Evolutionary conservation across 176 grass and related monocot species (phyloP).

Genomic region (Avena sativa): DNA sequence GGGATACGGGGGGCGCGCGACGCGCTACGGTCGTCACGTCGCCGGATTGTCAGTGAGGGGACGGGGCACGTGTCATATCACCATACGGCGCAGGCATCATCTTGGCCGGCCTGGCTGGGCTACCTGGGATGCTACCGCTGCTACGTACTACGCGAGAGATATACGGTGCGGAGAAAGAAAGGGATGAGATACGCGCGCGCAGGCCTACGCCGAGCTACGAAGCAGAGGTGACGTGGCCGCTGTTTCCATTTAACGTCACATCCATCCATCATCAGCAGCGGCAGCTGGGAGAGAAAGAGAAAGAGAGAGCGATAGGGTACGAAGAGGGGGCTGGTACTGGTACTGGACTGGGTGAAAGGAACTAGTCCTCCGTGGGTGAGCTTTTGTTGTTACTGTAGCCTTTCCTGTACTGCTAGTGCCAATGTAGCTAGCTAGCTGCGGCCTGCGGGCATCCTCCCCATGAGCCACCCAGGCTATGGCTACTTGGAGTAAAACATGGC

Average conservation of each 20-base stretch:
- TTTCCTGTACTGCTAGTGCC: slow-evolving; percentile 18
- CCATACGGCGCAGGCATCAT: slow-evolving; percentile 9
- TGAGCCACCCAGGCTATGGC: not conserved
- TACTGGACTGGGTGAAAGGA: slow-evolving; percentile 50
- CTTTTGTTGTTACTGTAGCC: slow-evolving; percentile 50
- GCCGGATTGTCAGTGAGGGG: slow-evolving; percentile 1
- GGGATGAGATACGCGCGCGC: not conserved
- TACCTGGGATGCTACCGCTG: not conserved
- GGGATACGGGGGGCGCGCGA: slow-evolving; percentile 41
- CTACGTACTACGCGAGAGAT: not conserved
- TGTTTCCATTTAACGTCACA: slow-evolving; percentile 58
- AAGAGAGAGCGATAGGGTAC: not conserved
- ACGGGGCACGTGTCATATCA: slow-evolving; percentile 31
- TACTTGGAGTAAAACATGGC: slow-evolving; percentile 16
- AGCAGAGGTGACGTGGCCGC: slow-evolving; percentile 44
- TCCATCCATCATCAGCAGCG: slow-evolving; percentile 1
- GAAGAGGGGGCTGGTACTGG: not conserved
- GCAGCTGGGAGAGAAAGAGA: not conserved
- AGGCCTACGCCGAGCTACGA: not conserved
- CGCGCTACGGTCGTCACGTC: slow-evolving; percentile 44
- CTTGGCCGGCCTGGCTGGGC: too few relatives aligned
- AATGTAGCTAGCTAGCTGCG: not conserved
- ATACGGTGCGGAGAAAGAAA: slow-evolving; percentile 22
- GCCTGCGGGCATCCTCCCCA: too few relatives aligned
- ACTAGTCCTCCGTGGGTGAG: slow-evolving; percentile 47